These are phyloP conservation scores for Dactylella cylindrospora DNA, from an alignment of 2,329 filamentous ascomycete genomes.

Conservation along the genomic window DNA sequence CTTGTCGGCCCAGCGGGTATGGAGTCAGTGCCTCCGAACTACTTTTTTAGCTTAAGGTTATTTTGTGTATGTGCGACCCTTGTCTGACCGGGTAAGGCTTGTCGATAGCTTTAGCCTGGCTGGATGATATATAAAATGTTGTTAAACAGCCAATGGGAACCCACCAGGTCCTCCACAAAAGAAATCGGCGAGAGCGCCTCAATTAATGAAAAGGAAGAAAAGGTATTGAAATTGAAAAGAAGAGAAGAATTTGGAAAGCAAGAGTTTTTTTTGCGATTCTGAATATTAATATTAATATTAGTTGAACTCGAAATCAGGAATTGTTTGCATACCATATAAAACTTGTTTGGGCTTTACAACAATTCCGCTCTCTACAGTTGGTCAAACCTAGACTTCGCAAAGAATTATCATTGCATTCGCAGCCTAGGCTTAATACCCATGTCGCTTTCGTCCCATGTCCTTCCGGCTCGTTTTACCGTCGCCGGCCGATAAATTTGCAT, in stretches of 20 bases:
- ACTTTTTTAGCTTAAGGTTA: conserved; percentile 1
- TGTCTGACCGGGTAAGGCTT: no score
- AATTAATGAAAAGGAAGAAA: neutral
- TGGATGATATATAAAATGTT: conserved; percentile 1
- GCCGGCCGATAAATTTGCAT: conserved; percentile 2
- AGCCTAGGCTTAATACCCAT: neutral
- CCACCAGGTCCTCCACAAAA: neutral
- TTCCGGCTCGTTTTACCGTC: conserved; percentile 16
- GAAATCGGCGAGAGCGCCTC: neutral
- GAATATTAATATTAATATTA: no score
- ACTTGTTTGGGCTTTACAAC: no score
- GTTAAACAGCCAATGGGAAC: neutral
- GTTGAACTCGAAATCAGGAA: no score
- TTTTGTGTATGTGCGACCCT: conserved; percentile 2
- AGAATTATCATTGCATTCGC: no score
- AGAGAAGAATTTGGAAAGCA: no score
- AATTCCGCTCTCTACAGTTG: no score
- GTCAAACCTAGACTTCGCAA: no score
- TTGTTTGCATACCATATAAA: no score
- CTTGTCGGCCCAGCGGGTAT: conserved; percentile 25
- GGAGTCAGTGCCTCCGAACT: conserved; percentile 37
- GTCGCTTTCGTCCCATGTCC: conserved; percentile 16
- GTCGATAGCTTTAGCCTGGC: no score
- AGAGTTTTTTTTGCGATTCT: no score
- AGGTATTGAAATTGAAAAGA: no score